Evolutionary conservation across 2,329 filamentous ascomycete species (phyloP), one percentile per base, ranked within the genome.

Genomic region (Lasiodiplodia sp.): DNA sequence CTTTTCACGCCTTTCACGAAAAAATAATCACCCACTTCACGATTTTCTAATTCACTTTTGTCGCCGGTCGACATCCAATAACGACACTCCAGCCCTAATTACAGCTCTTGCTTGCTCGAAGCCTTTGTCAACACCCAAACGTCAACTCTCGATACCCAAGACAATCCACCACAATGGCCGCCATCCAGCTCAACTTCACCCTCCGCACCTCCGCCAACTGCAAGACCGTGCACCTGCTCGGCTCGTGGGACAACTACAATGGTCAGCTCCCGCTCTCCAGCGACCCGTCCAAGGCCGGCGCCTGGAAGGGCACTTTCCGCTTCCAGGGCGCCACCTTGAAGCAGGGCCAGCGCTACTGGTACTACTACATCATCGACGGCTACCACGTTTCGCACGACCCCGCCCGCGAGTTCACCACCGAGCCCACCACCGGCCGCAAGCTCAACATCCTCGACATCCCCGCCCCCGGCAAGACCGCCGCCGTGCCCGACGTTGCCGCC

Each of bases 281-380:
- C 86, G 93, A 97, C 78, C 88, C 91, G 60, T 90, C 91, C 83
- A 97, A 97, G 86, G 89, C 91, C 68, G 94, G 94, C 79, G 92
- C 92, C 75, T 98, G 95, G 94, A 92, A 94, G 81, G 96, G 95
- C 78, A 96, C 93, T 77, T 97, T 99, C 87, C 91, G 93, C 84
- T 97, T 99, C 85, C 92, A 96, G 84, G 91, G 91, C 79, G 84
- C 89, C 71, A 95, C 93, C 70, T 88, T 98, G 76, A 90, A 95
- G 86, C 86, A 93, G 76, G 94, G 95, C 80, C 90, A 93, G 80
- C 91, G 95, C 80, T 98, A 98, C 89, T 99, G 96, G 96, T 99
- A 98, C 90, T 99, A 99, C 89, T 99, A 97, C 88, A 97, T 98
- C 89, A 96, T 98, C 82, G 96, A 99, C 82, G 96, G 96, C 75